These are phyloP conservation scores for Nepenthes alata DNA, from an alignment of 179 eudicot genomes.

Conservation along the genomic window DNA sequence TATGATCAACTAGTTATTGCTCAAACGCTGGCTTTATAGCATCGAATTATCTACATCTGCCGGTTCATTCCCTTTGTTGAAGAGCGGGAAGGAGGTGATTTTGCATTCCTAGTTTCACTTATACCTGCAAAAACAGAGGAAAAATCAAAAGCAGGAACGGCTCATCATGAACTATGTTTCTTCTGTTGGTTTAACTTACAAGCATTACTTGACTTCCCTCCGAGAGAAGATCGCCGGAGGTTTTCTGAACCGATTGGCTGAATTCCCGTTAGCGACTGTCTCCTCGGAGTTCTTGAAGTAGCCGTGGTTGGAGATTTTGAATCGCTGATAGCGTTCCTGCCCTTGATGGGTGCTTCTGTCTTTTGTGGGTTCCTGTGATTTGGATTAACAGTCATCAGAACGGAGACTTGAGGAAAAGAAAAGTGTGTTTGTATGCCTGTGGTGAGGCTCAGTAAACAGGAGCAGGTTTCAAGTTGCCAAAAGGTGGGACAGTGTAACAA, in stretches of 20 bases:
- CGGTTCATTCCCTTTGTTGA: conserved; percentile 32
- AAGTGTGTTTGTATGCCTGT: too few relatives aligned
- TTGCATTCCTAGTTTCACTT: conserved; percentile 32
- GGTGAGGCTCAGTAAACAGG: too few relatives aligned
- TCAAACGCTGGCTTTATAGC: too few relatives aligned
- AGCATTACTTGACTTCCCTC: conserved; percentile 36
- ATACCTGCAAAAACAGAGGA: conserved; percentile 14
- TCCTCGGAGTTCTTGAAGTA: conserved; percentile 34
- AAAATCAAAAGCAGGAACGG: neutral
- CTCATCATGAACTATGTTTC: neutral
- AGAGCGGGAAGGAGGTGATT: conserved; percentile 54
- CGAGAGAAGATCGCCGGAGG: conserved; percentile 53
- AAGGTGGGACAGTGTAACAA: too few relatives aligned
- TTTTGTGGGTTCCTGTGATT: conserved; percentile 38
- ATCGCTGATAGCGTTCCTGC: conserved; percentile 11
- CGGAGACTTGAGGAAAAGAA: too few relatives aligned
- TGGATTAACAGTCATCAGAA: too few relatives aligned
- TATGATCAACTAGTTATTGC: too few relatives aligned
- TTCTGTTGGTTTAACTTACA: conserved; percentile 25
- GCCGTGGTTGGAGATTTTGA: conserved; percentile 26
- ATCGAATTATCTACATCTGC: conserved; percentile 23
- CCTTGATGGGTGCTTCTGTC: conserved; percentile 19
- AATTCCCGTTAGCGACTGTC: conserved; percentile 60
- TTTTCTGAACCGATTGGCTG: conserved; percentile 27
- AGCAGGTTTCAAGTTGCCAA: too few relatives aligned